A percentile compares a stretch with the other conserved stretches of the same genome.
Conservation (phyloP, 768 basidiomycete genomes). For the Suillus ampliporus region DNA sequence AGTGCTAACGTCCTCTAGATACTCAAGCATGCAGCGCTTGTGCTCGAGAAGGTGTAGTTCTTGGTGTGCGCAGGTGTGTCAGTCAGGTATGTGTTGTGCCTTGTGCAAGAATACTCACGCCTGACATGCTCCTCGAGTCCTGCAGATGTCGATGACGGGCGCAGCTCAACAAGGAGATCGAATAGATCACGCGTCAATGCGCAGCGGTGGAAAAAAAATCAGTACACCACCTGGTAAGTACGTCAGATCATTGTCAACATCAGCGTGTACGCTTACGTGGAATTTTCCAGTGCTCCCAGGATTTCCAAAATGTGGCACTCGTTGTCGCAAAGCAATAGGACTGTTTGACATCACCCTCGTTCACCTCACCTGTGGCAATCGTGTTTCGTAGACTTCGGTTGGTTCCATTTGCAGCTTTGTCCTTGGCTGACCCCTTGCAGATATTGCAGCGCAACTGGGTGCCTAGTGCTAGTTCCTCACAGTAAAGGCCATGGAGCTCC, state of each 20-base stretch:
- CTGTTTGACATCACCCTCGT: too few relatives aligned
- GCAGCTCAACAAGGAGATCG: constrained; percentile 29
- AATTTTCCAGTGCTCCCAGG: constrained; percentile 26
- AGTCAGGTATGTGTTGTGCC: too few relatives aligned
- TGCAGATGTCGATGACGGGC: constrained; percentile 22
- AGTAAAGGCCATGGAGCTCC: too few relatives aligned
- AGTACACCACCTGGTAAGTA: constrained; percentile 21
- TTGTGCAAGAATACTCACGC: constrained; percentile 23
- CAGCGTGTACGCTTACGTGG: constrained; percentile 18
- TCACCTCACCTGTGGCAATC: too few relatives aligned
- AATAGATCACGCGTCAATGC: constrained; percentile 28
- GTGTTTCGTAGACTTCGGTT: too few relatives aligned
- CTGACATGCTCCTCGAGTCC: constrained; percentile 28
- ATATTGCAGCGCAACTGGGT: too few relatives aligned
- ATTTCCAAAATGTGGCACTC: constrained; percentile 22
- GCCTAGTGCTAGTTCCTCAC: too few relatives aligned
- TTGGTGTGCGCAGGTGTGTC: constrained; percentile 1
- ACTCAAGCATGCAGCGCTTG: constrained; percentile 20
- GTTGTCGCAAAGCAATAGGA: too few relatives aligned
- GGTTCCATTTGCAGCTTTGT: too few relatives aligned
- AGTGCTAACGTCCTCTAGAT: constrained; percentile 11
- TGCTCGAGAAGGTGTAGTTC: constrained; percentile 32
- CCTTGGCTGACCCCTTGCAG: too few relatives aligned
- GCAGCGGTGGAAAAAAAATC: constrained; percentile 23
- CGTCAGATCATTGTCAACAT: neutral